A percentile compares a stretch with the other conserved stretches of the same genome.
These are phyloP conservation scores for Suhomyces taliae DNA, from an alignment of 1,139 yeast species.

Conservation along the genomic window DNA sequence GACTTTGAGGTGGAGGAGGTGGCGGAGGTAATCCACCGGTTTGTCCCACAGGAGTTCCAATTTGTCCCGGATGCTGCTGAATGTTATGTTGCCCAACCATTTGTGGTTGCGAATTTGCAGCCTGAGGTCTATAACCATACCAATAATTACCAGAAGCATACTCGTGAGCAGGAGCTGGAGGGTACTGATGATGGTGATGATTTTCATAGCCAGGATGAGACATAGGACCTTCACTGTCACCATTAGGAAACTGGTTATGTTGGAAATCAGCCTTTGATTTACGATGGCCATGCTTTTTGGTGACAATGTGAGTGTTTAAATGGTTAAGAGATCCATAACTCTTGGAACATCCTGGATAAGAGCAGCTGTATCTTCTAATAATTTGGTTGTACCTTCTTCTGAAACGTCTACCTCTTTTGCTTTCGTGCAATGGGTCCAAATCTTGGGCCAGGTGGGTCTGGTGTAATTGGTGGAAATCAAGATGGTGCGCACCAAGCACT, in stretches of 20 bases:
- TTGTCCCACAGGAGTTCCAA: background rate
- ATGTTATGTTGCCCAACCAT: slow-evolving; percentile 1
- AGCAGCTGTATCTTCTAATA: slow-evolving; percentile 64
- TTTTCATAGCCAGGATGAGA: slow-evolving; percentile 7
- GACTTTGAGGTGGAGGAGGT: slow-evolving; percentile 8
- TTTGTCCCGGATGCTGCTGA: slow-evolving; percentile 7
- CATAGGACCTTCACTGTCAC: slow-evolving; percentile 1
- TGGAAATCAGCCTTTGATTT: slow-evolving; percentile 68
- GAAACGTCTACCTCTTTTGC: slow-evolving; percentile 42
- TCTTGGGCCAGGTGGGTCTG: slow-evolving; percentile 12
- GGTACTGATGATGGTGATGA: slow-evolving; percentile 5
- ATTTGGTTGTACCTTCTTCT: slow-evolving; percentile 72
- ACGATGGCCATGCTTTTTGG: slow-evolving; percentile 71
- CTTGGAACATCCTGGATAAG: slow-evolving; percentile 60
- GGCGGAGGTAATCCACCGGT: slow-evolving; percentile 3
- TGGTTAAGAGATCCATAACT: slow-evolving; percentile 79
- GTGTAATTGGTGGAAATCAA: slow-evolving; percentile 8
- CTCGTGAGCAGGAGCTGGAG: slow-evolving; percentile 12
- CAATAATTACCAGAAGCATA: slow-evolving; percentile 28
- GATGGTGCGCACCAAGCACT: slow-evolving; percentile 8
- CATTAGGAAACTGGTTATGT: slow-evolving; percentile 18
- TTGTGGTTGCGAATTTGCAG: slow-evolving; percentile 3
- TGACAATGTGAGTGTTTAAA: slow-evolving; percentile 70
- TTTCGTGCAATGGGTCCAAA: slow-evolving; percentile 15
- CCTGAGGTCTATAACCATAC: slow-evolving; percentile 25